phyloP scores from a whole-genome alignment of 2,329 filamentous ascomycete genomes.

The Xylariaceae sp. region DNA sequence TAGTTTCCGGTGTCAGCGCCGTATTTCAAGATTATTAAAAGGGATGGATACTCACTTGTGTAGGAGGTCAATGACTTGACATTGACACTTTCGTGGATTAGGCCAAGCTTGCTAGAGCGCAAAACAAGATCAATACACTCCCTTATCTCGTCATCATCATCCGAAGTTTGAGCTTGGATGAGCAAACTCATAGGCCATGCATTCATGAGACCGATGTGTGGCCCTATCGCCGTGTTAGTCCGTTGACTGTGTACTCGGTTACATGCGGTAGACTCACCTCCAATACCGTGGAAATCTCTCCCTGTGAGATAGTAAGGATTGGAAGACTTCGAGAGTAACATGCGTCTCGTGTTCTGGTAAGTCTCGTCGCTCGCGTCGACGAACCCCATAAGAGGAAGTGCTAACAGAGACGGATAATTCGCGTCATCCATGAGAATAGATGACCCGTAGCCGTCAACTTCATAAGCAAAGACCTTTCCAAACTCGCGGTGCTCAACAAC shows the following conservation, averaged over 20 bases:
- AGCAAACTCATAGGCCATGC: conserved; percentile 97
- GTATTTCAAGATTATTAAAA: not conserved
- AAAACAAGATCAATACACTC: conserved; percentile 71
- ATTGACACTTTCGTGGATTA: conserved; percentile 90
- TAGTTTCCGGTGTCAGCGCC: conserved; percentile 13
- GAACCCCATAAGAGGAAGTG: conserved; percentile 76
- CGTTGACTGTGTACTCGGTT: conserved; percentile 3
- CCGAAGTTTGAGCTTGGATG: conserved; percentile 83
- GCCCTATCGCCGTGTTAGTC: conserved; percentile 38
- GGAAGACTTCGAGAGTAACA: conserved; percentile 66
- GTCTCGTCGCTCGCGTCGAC: conserved; percentile 58
- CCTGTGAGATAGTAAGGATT: conserved; percentile 90
- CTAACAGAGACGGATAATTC: conserved; percentile 77
- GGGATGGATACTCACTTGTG: conserved; percentile 55
- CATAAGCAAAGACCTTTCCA: conserved; percentile 78
- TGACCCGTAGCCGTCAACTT: conserved; percentile 83
- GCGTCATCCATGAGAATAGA: conserved; percentile 85
- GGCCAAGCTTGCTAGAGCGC: conserved; percentile 67
- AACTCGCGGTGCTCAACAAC: conserved; percentile 71
- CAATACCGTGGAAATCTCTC: conserved; percentile 76
- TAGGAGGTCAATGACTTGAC: conserved; percentile 65
- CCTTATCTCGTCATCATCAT: conserved; percentile 77
- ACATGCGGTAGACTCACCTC: conserved; percentile 53
- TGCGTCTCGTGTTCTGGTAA: conserved; percentile 82
- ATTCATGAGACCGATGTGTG: conserved; percentile 75